Conservation (phyloP, 345 rosid species). For the Erodium maritimum region DNA sequence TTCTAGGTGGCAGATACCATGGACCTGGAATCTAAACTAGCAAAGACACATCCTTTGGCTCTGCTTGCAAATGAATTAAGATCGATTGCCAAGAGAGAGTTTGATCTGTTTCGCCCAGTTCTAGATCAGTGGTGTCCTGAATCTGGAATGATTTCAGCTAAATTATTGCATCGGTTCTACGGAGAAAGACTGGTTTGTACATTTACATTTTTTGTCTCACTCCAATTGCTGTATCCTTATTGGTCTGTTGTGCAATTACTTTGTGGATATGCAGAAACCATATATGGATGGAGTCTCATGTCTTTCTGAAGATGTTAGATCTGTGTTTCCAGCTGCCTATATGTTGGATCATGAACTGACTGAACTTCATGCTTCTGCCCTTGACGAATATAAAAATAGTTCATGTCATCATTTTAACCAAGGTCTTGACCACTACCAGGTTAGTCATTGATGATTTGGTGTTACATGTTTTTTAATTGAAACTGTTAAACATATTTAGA, state of each 20-base stretch:
- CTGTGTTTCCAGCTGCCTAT: constrained; percentile 74
- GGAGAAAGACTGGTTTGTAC: constrained; percentile 86
- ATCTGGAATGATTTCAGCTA: constrained; percentile 48
- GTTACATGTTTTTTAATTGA: neutral
- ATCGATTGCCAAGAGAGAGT: constrained; percentile 64
- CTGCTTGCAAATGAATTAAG: constrained; percentile 72
- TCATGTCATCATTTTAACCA: constrained; percentile 23
- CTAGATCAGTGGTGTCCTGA: constrained; percentile 55
- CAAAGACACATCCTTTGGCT: constrained; percentile 58
- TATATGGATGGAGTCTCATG: constrained; percentile 57
- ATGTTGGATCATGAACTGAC: constrained; percentile 51
- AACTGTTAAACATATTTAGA: neutral
- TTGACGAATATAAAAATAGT: constrained; percentile 19
- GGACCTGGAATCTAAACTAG: constrained; percentile 42
- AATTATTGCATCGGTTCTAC: constrained; percentile 56
- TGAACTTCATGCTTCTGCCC: constrained; percentile 38
- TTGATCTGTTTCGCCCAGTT: constrained; percentile 48
- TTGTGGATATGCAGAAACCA: constrained; percentile 39
- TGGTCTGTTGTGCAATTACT: neutral
- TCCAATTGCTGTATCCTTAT: constrained; percentile 6
- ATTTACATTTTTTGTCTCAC: constrained; percentile 3
- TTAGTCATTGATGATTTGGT: constrained; percentile 8
- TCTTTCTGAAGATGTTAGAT: constrained; percentile 66
- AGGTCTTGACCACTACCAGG: constrained; percentile 58
- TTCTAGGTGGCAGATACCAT: constrained; percentile 46